Evolutionary conservation across 2,329 filamentous ascomycete genomes (phyloP).

Genomic region (Exserohilum rostratum): DNA sequence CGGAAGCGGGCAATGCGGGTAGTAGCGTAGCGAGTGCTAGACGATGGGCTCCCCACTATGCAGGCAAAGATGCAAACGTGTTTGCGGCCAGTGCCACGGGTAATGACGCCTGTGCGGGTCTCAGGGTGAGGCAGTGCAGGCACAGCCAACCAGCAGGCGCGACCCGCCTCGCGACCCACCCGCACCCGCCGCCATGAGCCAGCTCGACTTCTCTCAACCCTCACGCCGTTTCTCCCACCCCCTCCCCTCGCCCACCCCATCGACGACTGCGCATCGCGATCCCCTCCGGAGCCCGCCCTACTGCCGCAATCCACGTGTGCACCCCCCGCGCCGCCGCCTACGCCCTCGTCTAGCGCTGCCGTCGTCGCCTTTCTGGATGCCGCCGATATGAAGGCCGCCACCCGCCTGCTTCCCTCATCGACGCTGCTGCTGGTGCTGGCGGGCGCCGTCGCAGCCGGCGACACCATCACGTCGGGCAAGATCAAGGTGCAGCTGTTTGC

Average conservation of each 20-base stretch:
- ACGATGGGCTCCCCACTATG: too few species aligned
- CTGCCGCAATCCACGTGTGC: background rate
- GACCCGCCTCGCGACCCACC: background rate
- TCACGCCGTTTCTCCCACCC: background rate
- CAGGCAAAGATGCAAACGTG: too few species aligned
- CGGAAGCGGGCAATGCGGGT: too few species aligned
- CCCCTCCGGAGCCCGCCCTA: background rate
- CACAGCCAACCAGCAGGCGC: too few species aligned
- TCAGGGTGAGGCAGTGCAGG: too few species aligned
- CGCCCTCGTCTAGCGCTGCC: background rate
- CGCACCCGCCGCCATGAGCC: background rate
- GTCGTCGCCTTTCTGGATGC: constrained; percentile 4
- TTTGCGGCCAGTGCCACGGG: too few species aligned
- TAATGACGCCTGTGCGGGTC: too few species aligned
- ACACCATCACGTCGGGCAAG: constrained; percentile 27
- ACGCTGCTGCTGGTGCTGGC: constrained; percentile 11
- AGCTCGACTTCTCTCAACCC: too few species aligned
- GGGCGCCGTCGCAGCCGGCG: constrained; percentile 15
- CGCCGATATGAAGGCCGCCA: constrained; percentile 15
- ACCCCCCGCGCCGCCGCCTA: background rate
- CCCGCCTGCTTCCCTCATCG: constrained; percentile 5
- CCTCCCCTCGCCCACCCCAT: background rate
- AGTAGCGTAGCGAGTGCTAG: too few species aligned
- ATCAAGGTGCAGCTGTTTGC: constrained; percentile 47
- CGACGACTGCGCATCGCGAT: background rate